Percentiles rank a stretch among this genome's conserved stretches.
Conservation (phyloP, 2,329 filamentous ascomycete genomes). For the Dryadomyces quercus-mongolicae region DNA sequence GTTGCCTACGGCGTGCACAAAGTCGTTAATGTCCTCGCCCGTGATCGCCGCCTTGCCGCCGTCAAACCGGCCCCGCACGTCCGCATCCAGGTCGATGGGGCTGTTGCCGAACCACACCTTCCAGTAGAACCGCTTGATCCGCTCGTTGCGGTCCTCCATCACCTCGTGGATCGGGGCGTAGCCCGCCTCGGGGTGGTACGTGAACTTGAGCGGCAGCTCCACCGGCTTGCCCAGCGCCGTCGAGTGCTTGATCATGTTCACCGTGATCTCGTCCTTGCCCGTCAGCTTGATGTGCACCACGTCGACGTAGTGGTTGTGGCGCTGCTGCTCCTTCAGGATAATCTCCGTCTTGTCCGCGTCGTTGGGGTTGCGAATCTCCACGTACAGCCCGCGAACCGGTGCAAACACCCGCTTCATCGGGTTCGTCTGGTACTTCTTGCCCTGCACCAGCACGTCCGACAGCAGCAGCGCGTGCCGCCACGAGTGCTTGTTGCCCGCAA, state of each 20-base stretch:
- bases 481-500: slow-evolving; percentile 75
- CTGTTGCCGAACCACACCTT: slow-evolving; percentile 92
- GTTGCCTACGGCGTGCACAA: slow-evolving; percentile 97
- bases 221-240: slow-evolving; percentile 74
- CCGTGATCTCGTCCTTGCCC: slow-evolving; percentile 65
- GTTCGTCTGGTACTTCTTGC: slow-evolving; percentile 94
- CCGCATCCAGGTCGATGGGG: slow-evolving; percentile 66
- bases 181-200: slow-evolving; percentile 86
- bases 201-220: slow-evolving; percentile 78
- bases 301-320: slow-evolving; percentile 75
- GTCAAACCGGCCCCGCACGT: slow-evolving; percentile 79
- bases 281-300: slow-evolving; percentile 76
- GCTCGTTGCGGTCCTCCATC: slow-evolving; percentile 91
- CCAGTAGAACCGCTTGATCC: slow-evolving; percentile 99
- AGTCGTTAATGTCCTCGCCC: slow-evolving; percentile 89
- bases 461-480: slow-evolving; percentile 95
- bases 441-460: slow-evolving; percentile 87
- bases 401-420: slow-evolving; percentile 86
- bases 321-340: slow-evolving; percentile 73
- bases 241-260: slow-evolving; percentile 88
- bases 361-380: slow-evolving; percentile 76
- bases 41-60: slow-evolving; percentile 82
- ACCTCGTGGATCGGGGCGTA: slow-evolving; percentile 97
- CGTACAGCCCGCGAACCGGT: slow-evolving; percentile 72
- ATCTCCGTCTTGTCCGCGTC: slow-evolving; percentile 77